phyloP scores from a whole-genome alignment of 441 rosid species.

The Erodium moschatum region DNA sequence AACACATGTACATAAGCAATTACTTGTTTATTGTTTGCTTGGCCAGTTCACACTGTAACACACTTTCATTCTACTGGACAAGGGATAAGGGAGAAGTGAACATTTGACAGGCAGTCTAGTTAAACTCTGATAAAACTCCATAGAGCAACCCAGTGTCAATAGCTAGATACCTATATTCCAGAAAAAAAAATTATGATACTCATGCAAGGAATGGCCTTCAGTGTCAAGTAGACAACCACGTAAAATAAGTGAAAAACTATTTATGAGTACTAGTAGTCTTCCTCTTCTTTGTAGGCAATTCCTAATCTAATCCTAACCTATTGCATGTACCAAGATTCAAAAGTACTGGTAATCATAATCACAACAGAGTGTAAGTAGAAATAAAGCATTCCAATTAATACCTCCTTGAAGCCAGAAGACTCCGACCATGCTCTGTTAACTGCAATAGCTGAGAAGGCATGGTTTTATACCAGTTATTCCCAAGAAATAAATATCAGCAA shows the following conservation, averaged over 20 bases:
- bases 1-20: not conserved
- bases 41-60: not conserved
- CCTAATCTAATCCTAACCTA: not conserved
- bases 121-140: not conserved
- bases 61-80: constrained; percentile 4
- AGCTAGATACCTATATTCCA: not conserved
- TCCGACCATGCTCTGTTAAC: constrained; percentile 77
- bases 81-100: not conserved
- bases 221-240: not conserved
- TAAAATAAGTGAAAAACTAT: not conserved
- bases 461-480: constrained; percentile 25
- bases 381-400: constrained; percentile 23
- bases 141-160: not conserved
- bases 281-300: no score
- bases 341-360: not conserved
- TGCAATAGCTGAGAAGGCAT: constrained; percentile 94
- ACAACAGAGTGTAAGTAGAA: not conserved
- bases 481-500: constrained; percentile 26
- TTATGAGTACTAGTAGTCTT: not conserved
- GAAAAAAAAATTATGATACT: not conserved
- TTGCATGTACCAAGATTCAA: not conserved
- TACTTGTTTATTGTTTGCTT: not conserved
- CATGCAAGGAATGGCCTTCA: not conserved
- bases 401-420: constrained; percentile 74
- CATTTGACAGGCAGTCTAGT: not conserved